phyloP scores from a whole-genome alignment of 352 stramenopile genomes.

The Globisporangium iwayamae region DNA sequence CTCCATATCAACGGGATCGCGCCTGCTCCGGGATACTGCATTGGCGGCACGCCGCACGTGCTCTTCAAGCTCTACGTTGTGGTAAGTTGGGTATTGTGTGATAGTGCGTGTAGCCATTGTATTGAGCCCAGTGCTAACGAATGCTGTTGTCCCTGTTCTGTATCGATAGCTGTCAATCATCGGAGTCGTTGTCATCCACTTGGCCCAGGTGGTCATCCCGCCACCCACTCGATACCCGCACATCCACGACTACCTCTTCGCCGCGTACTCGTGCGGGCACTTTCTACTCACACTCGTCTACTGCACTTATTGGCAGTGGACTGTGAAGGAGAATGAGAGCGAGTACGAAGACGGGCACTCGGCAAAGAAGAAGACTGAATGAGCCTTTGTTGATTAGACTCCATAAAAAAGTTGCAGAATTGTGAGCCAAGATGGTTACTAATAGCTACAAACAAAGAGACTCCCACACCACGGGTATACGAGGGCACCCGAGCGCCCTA shows the following conservation, averaged over 20 bases:
- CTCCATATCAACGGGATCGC: conserved; percentile 20
- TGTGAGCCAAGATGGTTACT: not conserved
- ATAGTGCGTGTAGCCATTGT: not conserved
- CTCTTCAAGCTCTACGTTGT: conserved; percentile 40
- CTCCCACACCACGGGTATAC: not conserved
- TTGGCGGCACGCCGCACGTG: conserved; percentile 28
- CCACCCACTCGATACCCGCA: conserved; percentile 66
- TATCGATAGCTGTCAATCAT: conserved; percentile 45
- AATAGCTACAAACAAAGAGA: not conserved
- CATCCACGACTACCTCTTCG: conserved; percentile 86
- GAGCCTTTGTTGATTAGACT: conserved; percentile 10
- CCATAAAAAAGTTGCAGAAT: not conserved
- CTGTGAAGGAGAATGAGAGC: conserved; percentile 17
- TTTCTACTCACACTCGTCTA: conserved; percentile 72
- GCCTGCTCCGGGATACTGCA: conserved; percentile 35
- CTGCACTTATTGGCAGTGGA: conserved; percentile 86
- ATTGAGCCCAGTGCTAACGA: not conserved
- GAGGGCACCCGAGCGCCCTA: not conserved
- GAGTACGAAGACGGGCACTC: not conserved
- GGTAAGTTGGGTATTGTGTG: conserved; percentile 28
- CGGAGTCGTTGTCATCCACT: conserved; percentile 52
- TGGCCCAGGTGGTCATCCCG: conserved; percentile 38
- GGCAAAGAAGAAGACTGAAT: conserved; percentile 40
- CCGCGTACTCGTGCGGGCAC: conserved; percentile 72
- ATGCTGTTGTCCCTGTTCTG: conserved; percentile 1